Evolutionary conservation across 257 asterid genomes (phyloP), one percentile per base, ranked within the genome.

Genomic region (Capsicum rhomboideum): DNA sequence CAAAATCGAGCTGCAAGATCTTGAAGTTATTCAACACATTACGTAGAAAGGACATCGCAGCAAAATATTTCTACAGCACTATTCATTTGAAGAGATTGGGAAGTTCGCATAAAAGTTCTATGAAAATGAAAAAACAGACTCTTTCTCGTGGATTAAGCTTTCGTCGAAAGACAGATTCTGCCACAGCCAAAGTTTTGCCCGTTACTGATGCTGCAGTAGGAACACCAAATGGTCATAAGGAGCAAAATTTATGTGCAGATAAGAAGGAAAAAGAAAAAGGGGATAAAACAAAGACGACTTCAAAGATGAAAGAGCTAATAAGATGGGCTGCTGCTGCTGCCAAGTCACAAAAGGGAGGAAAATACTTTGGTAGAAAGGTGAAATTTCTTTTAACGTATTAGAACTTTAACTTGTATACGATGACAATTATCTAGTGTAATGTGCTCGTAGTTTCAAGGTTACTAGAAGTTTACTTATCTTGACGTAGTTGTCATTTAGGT

Each of bases 261-360:
- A 89, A 88, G 89, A 91, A 88, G 78, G 94, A 90, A 55, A 90
- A 85, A 83, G 67, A 53, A 0, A 88, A 90, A 40, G 93, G 90
- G 12, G 91, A 93, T 37, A 91, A 90, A 72, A 84, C 56, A 21
- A 92, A 86, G 84, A 80, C 95, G 18, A 54, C 91, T 83, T 87
- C 91, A 28, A 89, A 88, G 86, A 90, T 95, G 97, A 95, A 93
- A 63, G 97, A 89, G 77, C 82, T 95, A 16, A 84, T 95, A 28
- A 91, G 88, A 89, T 92, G 98, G 97, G 96, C 95, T 42, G 93
- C 94, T 23, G 90, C 93, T 40, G 85, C 89, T 40, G 85, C 89
- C 50, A 95, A 89, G 78, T 85, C 89, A 61, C 94, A 89, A 78
- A 91, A 87, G 83, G 90, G 94, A 44, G 92, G 93, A 37, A 95